Evolutionary conservation across 148 eudicot species (phyloP).

Genomic region (Pouteria glomerata): DNA sequence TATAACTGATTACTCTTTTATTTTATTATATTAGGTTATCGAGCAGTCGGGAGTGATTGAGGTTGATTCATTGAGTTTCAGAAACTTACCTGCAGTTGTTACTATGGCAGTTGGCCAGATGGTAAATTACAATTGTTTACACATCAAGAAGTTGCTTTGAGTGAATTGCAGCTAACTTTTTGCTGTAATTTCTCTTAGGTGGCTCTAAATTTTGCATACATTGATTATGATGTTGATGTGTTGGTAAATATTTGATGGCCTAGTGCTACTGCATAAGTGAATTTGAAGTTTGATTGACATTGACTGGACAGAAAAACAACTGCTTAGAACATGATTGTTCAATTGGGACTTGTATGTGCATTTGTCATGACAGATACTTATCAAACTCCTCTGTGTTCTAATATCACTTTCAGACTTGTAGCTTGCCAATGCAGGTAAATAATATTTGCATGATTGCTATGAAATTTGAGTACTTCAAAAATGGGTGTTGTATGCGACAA

Average conservation of each 20-base stretch:
- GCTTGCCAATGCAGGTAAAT: neutral
- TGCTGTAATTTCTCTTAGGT: neutral
- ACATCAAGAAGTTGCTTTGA: neutral
- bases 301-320: too few relatives aligned
- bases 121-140: constrained; percentile 33
- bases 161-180: neutral
- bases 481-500: too few relatives aligned
- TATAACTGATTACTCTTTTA: neutral
- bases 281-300: too few relatives aligned
- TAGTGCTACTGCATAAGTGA: too few relatives aligned
- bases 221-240: neutral
- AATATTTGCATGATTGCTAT: too few relatives aligned
- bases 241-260: neutral
- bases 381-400: neutral
- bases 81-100: constrained; percentile 51
- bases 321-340: neutral
- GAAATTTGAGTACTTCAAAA: too few relatives aligned
- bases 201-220: neutral
- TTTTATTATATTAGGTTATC: constrained; percentile 46
- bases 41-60: constrained; percentile 72
- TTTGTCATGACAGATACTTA: neutral
- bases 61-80: constrained; percentile 45
- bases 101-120: constrained; percentile 84
- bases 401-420: neutral
- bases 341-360: neutral